Conservation (phyloP, 257 asterid genomes). For the Nicotiana benthamiana region DNA sequence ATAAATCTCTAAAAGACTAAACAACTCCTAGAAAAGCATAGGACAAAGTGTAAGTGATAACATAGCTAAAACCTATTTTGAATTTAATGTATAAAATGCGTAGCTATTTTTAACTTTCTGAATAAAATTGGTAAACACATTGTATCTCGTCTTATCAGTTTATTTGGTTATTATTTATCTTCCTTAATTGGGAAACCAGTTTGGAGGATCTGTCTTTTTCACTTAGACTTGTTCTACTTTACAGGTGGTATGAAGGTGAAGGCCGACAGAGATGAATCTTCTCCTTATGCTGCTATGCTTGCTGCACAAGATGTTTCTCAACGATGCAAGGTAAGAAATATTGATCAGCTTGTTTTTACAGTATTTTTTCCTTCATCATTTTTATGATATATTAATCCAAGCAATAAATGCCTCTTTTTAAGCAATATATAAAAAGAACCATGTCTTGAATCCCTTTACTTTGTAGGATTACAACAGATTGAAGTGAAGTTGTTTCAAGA, state of each 20-base stretch:
- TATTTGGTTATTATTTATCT: background rate
- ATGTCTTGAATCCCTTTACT: background rate
- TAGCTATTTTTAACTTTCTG: background rate
- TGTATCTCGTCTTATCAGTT: background rate
- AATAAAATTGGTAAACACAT: background rate
- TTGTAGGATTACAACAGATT: background rate
- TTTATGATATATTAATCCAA: background rate
- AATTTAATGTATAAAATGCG: background rate
- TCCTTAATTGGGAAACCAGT: background rate
- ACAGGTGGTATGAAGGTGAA: slow-evolving; percentile 90
- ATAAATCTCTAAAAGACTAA: background rate
- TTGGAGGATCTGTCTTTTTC: background rate
- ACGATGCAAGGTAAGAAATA: slow-evolving; percentile 67
- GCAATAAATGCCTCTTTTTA: background rate
- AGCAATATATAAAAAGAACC: background rate
- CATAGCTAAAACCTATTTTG: background rate
- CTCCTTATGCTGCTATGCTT: slow-evolving; percentile 98
- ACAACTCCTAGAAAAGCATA: background rate
- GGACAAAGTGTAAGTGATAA: background rate
- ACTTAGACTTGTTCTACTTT: background rate
- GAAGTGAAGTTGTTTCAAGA: background rate
- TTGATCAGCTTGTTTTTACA: background rate
- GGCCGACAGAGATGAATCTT: slow-evolving; percentile 92
- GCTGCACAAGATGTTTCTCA: slow-evolving; percentile 85
- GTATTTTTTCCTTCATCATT: background rate